A percentile compares a stretch with the other conserved stretches of the same genome.
phyloP scores from a whole-genome alignment of 768 basidiomycete genomes.

The Hemileccinum impolitum region DNA sequence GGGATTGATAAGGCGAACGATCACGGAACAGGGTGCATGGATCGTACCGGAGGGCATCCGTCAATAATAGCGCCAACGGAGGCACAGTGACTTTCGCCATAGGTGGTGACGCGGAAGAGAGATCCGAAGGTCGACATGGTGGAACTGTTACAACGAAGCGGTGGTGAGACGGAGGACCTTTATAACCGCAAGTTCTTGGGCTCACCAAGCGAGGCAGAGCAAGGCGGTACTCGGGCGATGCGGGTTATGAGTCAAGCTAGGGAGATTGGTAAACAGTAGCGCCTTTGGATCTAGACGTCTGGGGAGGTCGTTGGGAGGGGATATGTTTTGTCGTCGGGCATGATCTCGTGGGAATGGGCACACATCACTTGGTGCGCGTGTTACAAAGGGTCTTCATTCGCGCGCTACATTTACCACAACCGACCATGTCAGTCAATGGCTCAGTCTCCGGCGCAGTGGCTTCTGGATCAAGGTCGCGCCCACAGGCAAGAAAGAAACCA shows the following conservation, averaged over 20 bases:
- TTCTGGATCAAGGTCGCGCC: slow-evolving; percentile 55
- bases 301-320: background rate
- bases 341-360: slow-evolving; percentile 23
- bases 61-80: slow-evolving; percentile 98
- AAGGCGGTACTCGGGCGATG: slow-evolving; percentile 23
- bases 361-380: background rate
- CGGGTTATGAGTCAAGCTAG: background rate
- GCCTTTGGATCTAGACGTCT: background rate
- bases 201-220: slow-evolving; percentile 7
- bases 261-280: background rate
- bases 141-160: background rate
- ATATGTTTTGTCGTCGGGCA: background rate
- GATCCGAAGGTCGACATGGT: slow-evolving; percentile 91
- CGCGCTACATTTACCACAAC: slow-evolving; percentile 1
- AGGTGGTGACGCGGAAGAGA: slow-evolving; percentile 93
- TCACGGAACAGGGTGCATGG: slow-evolving; percentile 5
- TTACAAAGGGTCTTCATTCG: slow-evolving; percentile 1
- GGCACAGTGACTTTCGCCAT: slow-evolving; percentile 95
- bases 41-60: slow-evolving; percentile 88
- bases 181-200: slow-evolving; percentile 10
- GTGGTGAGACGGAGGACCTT: slow-evolving; percentile 20
- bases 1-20: slow-evolving; percentile 11
- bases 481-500: slow-evolving; percentile 58
- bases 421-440: slow-evolving; percentile 27
- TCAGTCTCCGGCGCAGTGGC: slow-evolving; percentile 22